phyloP scores from a whole-genome alignment of 148 eudicot genomes.

The Camellia sinensis region DNA sequence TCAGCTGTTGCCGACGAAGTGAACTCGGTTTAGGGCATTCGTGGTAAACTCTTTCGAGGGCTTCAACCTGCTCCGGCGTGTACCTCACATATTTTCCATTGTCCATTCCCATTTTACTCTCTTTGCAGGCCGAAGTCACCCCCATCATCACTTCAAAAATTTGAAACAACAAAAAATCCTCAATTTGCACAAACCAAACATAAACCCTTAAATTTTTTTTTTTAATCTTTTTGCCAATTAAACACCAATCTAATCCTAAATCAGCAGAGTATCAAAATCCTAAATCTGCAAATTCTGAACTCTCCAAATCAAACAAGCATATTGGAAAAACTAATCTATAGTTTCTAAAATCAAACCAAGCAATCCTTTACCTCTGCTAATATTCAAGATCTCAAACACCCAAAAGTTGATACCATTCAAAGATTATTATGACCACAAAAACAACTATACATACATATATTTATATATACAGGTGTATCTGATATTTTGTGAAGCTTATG shows the following conservation, averaged over 20 bases:
- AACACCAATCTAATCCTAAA: no score
- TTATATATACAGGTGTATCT: neutral
- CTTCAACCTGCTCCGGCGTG: constrained; percentile 99
- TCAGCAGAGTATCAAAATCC: neutral
- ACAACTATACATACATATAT: neutral
- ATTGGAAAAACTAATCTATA: neutral
- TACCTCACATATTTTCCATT: constrained; percentile 92
- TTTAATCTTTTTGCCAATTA: neutral
- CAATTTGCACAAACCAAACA: constrained; percentile 5
- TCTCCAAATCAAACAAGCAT: neutral
- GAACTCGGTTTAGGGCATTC: constrained; percentile 97
- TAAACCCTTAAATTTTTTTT: neutral
- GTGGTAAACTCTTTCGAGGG: constrained; percentile 89
- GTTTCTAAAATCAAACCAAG: neutral
- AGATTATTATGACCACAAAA: neutral
- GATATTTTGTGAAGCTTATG: constrained; percentile 15
- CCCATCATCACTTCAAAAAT: constrained; percentile 56
- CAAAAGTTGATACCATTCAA: no score
- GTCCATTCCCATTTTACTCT: constrained; percentile 70
- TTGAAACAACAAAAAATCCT: constrained; percentile 8
- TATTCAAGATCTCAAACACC: no score
- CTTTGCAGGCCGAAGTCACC: constrained; percentile 81
- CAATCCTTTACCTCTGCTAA: no score
- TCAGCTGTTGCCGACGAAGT: constrained; percentile 86
- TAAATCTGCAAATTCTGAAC: neutral